Evolutionary conservation across 257 asterid genomes (phyloP), one percentile per base, ranked within the genome.

Genomic region (Thymus quinquecostatus): DNA sequence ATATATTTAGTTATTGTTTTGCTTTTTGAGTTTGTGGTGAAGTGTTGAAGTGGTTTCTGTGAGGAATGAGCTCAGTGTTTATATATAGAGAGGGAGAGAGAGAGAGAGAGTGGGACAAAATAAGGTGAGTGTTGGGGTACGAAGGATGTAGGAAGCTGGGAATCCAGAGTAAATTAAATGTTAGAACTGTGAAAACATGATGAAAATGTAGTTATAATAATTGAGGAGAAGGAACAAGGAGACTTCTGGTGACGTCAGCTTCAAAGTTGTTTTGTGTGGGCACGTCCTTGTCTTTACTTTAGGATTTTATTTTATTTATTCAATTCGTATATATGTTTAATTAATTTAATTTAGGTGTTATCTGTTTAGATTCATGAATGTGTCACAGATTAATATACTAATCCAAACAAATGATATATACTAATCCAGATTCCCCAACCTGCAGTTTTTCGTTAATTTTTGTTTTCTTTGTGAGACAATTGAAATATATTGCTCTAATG

Each of bases 1-100:
- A 38, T 7, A 44, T 27, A 4, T n/a, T 30, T 1, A 14, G 1
- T 5, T 6, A 1, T 2, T 6, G 10, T 21, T 12, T 47, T 2
- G 12, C 10, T 48, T 48, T 10, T 48, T 12, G 2, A 2, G 54
- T 48, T 2, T 11, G 0, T 27, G 6, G 2, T 30, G 2, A 14
- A n/a, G 3, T 1, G 0, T 43, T 43, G 0, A 32, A 29, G 57
- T 29, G 47, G 21, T 21, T 10, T 10, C 68, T 1, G 43, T 71
- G 53, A 56, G 9, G 21, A 30, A n/a, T 8, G 44, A 77, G 81
- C 70, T 77, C 81, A 77, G 49, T 77, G 66, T 51, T 50, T 71
- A 50, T 71, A 66, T 71, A 63, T 21, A 29, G 11, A 49, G 51
- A 48, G 10, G 7, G 7, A 21, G 21, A 21, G 21, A 21, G 21